Evolutionary conservation across 2,329 filamentous ascomycete species (phyloP), one percentile per base, ranked within the genome.

Genomic region (Cladosporium cucumerinum): DNA sequence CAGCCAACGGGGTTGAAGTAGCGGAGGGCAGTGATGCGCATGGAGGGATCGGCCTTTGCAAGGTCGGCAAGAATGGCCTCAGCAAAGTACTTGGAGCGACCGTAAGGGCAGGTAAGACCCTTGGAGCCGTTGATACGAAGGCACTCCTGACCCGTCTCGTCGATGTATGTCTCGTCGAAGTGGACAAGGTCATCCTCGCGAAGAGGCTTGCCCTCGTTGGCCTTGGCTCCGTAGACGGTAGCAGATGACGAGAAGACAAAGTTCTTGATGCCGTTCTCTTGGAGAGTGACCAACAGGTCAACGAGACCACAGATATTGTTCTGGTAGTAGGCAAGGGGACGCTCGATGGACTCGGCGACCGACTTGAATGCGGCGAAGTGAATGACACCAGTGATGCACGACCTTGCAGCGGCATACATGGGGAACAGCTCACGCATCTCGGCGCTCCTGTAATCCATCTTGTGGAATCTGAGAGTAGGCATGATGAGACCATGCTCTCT

Each of bases 1-100:
- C 86, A 89, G 8, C 87, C 87, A 61, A 89, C 84, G 0, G 87
- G 87, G 68, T 89, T 89, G 78, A 89, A 89, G 75, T 89, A 89
- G 32, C 87, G 82, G 30, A 89, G 78, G 5, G 86, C 85, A 36
- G 86, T 85, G 68, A 89, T 86, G 18, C 82, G 83, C 86, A 86
- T 88, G 26, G 82, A 80, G 6, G 85, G 82, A 72, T 89, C 85
- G 3, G 87, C 83, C 21, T 79, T 76, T 16, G 86, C 86, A 48
- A 87, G 76, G 71, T 89, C 87, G 16, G 85, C 84, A 16, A 89
- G 77, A 55, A 89, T 89, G 10, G 86, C 86, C 72, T 89, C 87
- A 66, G 85, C 86, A 76, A 89, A 87, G 80, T 86, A 89, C 74
- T 89, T 89, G 2, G 86, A 86, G 61, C 87, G 82, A 21, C 86